Conservation (phyloP, 495 filamentous ascomycete species). For the Neurospora terricola region DNA sequence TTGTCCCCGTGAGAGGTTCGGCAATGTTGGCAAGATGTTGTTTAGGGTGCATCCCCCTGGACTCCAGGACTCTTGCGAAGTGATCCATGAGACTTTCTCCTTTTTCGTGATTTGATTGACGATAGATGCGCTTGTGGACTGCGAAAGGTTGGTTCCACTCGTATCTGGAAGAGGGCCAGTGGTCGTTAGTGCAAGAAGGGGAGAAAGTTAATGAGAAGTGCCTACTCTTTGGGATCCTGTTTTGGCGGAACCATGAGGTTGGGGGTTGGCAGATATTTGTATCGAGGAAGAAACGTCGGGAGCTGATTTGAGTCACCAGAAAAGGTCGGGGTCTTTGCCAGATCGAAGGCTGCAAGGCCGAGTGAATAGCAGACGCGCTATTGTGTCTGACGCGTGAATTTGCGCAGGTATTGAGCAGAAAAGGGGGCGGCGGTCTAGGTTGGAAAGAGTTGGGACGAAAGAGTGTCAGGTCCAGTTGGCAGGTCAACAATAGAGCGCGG, state of each 20-base stretch:
- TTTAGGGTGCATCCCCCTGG: not conserved
- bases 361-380: not conserved
- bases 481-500: not conserved
- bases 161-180: not conserved
- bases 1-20: not conserved
- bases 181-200: not conserved
- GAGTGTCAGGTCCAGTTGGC: not conserved
- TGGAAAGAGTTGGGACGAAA: not conserved
- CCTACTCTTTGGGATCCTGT: not conserved
- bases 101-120: not conserved
- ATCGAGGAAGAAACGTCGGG: not conserved
- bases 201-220: not conserved
- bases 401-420: not conserved
- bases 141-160: not conserved
- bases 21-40: not conserved
- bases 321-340: not conserved
- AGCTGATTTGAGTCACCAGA: not conserved
- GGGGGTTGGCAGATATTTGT: not conserved
- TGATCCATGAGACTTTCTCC: not conserved
- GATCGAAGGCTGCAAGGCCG: not conserved
- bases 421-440: not conserved
- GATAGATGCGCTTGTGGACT: not conserved
- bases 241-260: not conserved
- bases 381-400: not conserved
- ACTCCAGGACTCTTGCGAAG: not conserved